Conservation (phyloP, 768 basidiomycete genomes). For the Pulveroboletus ravenelii region DNA sequence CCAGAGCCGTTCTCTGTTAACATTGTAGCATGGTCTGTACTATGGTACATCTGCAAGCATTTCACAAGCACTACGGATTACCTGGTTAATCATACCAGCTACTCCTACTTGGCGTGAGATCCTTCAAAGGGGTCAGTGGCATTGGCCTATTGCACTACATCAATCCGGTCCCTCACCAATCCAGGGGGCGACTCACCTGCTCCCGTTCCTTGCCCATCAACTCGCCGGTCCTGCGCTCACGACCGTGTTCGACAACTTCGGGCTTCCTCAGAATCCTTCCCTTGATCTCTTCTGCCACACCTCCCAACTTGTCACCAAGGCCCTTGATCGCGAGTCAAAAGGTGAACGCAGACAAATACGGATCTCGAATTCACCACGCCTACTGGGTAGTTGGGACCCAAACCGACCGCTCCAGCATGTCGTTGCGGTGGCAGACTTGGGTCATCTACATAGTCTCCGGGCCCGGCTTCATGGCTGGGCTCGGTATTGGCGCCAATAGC, state of each 20-base stretch:
- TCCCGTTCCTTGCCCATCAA: slow-evolving; percentile 34
- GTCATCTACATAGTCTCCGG: slow-evolving; percentile 6
- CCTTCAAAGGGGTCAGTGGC: slow-evolving; percentile 1
- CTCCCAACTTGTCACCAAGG: slow-evolving; percentile 34
- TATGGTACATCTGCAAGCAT: not conserved
- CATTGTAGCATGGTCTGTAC: no score
- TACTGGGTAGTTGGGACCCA: slow-evolving; percentile 33
- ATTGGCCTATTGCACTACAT: not conserved
- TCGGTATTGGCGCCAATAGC: slow-evolving; percentile 13
- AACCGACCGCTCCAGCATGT: slow-evolving; percentile 41
- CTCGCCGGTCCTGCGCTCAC: slow-evolving; percentile 37
- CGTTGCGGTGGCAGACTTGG: slow-evolving; percentile 33
- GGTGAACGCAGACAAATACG: no score
- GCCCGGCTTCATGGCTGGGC: not conserved
- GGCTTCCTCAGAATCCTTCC: slow-evolving; percentile 37
- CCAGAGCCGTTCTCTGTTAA: no score
- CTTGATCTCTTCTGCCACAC: slow-evolving; percentile 36
- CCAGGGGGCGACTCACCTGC: slow-evolving; percentile 12
- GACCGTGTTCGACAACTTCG: slow-evolving; percentile 35
- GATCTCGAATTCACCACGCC: slow-evolving; percentile 23
- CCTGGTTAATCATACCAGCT: not conserved
- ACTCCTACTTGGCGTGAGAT: not conserved
- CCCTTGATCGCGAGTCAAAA: slow-evolving; percentile 13
- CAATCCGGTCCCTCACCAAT: not conserved
- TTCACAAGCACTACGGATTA: not conserved